These are phyloP conservation scores for Stropharia rugosoannulata DNA, from an alignment of 768 basidiomycete genomes.

Conservation along the genomic window DNA sequence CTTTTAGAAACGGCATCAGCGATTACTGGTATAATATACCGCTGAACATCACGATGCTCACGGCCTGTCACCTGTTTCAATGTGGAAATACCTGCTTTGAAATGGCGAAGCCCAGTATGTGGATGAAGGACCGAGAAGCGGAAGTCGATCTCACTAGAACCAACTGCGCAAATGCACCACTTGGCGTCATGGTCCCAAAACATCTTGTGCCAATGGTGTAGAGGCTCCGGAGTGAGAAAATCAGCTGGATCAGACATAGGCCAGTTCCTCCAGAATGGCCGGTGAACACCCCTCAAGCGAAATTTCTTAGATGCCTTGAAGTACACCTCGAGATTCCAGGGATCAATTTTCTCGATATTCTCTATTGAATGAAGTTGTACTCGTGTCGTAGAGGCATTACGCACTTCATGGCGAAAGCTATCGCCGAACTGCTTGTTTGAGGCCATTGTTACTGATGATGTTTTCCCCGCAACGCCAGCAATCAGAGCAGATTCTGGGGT, in stretches of 20 bases:
- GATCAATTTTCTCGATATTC: not conserved
- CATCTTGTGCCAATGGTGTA: conserved; percentile 36
- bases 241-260: conserved; percentile 26
- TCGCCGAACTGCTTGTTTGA: conserved; percentile 29
- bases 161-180: conserved; percentile 35
- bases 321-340: not conserved
- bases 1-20: conserved; percentile 26
- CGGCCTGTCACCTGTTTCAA: conserved; percentile 41
- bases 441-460: conserved; percentile 30
- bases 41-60: conserved; percentile 36
- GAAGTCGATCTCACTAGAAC: conserved; percentile 32
- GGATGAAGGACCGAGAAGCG: conserved; percentile 35
- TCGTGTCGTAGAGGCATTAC: conserved; percentile 22
- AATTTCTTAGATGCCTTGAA: conserved; percentile 14
- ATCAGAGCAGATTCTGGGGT: conserved; percentile 29
- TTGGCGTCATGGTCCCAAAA: conserved; percentile 38
- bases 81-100: conserved; percentile 33
- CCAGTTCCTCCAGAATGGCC: conserved; percentile 39
- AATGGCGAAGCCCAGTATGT: conserved; percentile 34
- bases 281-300: conserved; percentile 30
- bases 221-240: conserved; percentile 34
- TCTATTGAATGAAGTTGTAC: conserved; percentile 12
- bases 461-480: conserved; percentile 26
- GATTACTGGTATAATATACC: conserved; percentile 32
- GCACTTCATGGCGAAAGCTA: conserved; percentile 20